Evolutionary conservation across 495 filamentous ascomycete species (phyloP).

Genomic region (Tuber brumale): DNA sequence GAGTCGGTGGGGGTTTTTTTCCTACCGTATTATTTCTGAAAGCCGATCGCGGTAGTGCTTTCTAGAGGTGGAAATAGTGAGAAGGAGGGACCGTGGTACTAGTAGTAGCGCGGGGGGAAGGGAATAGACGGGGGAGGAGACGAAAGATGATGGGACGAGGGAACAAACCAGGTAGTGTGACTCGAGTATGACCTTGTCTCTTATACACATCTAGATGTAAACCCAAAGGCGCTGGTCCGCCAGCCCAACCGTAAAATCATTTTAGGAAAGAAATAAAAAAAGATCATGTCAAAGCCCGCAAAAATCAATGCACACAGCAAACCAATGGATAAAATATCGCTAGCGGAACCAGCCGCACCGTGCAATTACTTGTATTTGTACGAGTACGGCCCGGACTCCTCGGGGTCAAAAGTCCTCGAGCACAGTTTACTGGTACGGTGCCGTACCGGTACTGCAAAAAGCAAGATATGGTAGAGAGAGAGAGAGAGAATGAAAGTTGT

Average conservation of each 20-base stretch:
- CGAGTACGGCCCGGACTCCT: slow-evolving; percentile 6
- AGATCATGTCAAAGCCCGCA: not conserved
- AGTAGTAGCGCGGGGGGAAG: not conserved
- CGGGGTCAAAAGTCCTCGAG: not conserved
- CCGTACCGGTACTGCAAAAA: not conserved
- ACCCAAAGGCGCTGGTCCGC: not conserved
- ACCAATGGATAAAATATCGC: slow-evolving; percentile 14
- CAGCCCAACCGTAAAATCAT: not conserved
- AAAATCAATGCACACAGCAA: not conserved
- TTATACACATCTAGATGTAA: too few relatives aligned
- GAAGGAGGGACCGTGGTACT: not conserved
- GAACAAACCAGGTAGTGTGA: not conserved
- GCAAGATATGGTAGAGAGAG: not conserved
- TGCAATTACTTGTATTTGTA: not conserved
- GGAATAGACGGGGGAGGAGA: not conserved
- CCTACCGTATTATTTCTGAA: not conserved
- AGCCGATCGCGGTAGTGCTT: not conserved
- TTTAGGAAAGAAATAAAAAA: not conserved
- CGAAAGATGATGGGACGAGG: slow-evolving; percentile 3
- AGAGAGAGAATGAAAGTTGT: not conserved
- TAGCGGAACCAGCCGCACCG: slow-evolving; percentile 31
- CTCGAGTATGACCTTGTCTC: not conserved
- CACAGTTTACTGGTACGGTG: not conserved
- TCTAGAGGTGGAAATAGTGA: not conserved
- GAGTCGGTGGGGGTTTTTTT: not conserved